A percentile compares a stretch with the other conserved stretches of the same genome.
phyloP scores from a whole-genome alignment of 805 yeast genomes.

The Wickerhamia fluorescens region DNA sequence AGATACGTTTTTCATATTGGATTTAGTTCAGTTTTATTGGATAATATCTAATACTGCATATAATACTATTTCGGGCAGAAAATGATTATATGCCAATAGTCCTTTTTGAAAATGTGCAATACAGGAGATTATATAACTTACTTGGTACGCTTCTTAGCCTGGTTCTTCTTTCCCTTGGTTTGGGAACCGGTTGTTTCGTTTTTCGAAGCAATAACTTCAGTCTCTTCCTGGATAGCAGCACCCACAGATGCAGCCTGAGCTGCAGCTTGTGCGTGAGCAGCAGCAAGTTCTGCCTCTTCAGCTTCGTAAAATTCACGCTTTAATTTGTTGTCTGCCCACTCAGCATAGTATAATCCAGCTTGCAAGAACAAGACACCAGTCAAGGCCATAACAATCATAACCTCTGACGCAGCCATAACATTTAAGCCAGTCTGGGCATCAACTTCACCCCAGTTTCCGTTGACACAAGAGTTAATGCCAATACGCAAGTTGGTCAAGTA shows the following conservation, averaged over 20 bases:
- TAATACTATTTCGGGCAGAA: too few relatives aligned
- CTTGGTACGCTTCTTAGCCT: conserved; percentile 4
- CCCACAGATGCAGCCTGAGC: conserved; percentile 1
- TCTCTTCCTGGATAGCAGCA: conserved; percentile 1
- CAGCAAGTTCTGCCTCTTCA: conserved; percentile 16
- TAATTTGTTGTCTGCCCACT: conserved; percentile 43
- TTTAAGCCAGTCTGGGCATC: conserved; percentile 78
- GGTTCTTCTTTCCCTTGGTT: too few relatives aligned
- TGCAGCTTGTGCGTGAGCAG: conserved; percentile 6
- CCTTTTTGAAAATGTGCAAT: too few relatives aligned
- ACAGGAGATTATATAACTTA: too few relatives aligned
- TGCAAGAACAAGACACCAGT: conserved; percentile 81
- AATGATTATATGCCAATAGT: too few relatives aligned
- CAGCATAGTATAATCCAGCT: conserved; percentile 84
- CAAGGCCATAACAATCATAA: conserved; percentile 63
- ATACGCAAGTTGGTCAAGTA: conserved; percentile 81
- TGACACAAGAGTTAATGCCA: conserved; percentile 62
- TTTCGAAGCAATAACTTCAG: conserved; percentile 6
- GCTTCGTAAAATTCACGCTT: conserved; percentile 24
- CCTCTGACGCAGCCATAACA: conserved; percentile 85
- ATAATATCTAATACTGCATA: too few relatives aligned
- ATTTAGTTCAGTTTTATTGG: too few relatives aligned
- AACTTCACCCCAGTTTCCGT: conserved; percentile 92
- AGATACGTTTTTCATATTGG: too few relatives aligned
- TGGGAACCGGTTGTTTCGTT: too few relatives aligned